Base-by-base conservation (phyloP, 495 filamentous ascomycete species). In the Geopyxis carbonaria region DNA sequence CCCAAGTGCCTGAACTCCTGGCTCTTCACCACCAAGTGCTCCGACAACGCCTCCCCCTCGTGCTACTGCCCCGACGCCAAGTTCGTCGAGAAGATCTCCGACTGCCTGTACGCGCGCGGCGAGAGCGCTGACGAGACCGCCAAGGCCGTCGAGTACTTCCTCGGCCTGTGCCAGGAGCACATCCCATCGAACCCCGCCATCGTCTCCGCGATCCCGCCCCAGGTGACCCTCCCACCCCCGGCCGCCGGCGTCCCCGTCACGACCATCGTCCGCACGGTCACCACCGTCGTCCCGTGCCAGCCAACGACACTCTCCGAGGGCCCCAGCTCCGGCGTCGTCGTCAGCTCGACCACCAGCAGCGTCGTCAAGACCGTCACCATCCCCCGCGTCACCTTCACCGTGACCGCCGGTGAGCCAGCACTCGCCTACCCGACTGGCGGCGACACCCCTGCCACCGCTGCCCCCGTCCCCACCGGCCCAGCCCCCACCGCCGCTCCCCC, bases 1-100 rank as follows among this genome's bases (percentile, higher is more conserved):
- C 84, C 86, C 38, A 73, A 73, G 45, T 95, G 87, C 64, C 66
- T 95, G 62, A 91, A 93, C 72, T 93, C 87, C 48, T 94, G 83
- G 82, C 59, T 91, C 46, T 71, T 75, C 48, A 64, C 63, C 45
- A 66, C 74, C 24, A 68, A 69, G 59, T 94, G 87, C 72, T 65
- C 59, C 44, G 79, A 83, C 64, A 93, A 92, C 74, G 73, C 77
- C 33, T 80, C 92, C 50, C 59, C 68, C 24, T 57, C 62, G 43
- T 95, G 89, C 75, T 95, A 78, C 75, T 95, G 87, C 73, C 76
- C 79, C 39, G 66, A 79, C 47, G 58, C 65, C 33, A 54, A 68
- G 37, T 86, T 92, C 63, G 80, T 81, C 55, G 67, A 70, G 54
- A 79, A 78, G 57, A 73, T 93, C 55, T 81, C 78, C 53, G 67